These are phyloP conservation scores for Taiozyma onychis DNA, from an alignment of 1,139 yeast genomes.

Conservation along the genomic window DNA sequence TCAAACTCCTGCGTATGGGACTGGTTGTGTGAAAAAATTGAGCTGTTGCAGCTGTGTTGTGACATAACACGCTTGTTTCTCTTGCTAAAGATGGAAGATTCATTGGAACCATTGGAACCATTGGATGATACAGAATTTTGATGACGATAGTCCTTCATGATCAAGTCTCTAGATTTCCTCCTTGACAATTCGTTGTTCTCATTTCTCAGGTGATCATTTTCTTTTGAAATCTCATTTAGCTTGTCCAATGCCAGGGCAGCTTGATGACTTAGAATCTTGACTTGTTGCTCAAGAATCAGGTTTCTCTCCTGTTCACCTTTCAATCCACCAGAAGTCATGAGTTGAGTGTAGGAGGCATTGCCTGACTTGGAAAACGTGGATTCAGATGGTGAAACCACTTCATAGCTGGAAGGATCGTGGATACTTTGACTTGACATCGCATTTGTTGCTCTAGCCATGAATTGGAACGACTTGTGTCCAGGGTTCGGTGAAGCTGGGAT, in stretches of 20 bases:
- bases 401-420: neutral
- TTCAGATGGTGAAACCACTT: slow-evolving; percentile 9
- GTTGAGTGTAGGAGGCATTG: slow-evolving; percentile 4
- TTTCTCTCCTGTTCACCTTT: slow-evolving; percentile 22
- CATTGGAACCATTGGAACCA: slow-evolving; percentile 2
- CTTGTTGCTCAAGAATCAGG: slow-evolving; percentile 17
- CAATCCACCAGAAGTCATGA: slow-evolving; percentile 12
- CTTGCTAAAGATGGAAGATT: slow-evolving; percentile 6
- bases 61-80: slow-evolving; percentile 9
- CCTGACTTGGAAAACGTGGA: slow-evolving; percentile 5
- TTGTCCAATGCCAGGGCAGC: slow-evolving; percentile 21
- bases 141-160: slow-evolving; percentile 6
- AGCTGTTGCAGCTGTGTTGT: neutral
- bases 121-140: slow-evolving; percentile 10
- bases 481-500: neutral
- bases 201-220: slow-evolving; percentile 23
- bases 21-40: neutral
- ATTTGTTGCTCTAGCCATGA: slow-evolving; percentile 4
- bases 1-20: neutral
- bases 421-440: neutral
- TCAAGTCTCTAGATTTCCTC: slow-evolving; percentile 5
- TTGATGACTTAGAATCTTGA: slow-evolving; percentile 26
- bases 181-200: slow-evolving; percentile 24
- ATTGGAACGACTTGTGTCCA: slow-evolving; percentile 2
- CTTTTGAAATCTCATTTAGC: slow-evolving; percentile 26